A percentile compares a stretch with the other conserved stretches of the same genome.
These are phyloP conservation scores for Pelargonium citronellum DNA, from an alignment of 441 rosid genomes.

Conservation along the genomic window DNA sequence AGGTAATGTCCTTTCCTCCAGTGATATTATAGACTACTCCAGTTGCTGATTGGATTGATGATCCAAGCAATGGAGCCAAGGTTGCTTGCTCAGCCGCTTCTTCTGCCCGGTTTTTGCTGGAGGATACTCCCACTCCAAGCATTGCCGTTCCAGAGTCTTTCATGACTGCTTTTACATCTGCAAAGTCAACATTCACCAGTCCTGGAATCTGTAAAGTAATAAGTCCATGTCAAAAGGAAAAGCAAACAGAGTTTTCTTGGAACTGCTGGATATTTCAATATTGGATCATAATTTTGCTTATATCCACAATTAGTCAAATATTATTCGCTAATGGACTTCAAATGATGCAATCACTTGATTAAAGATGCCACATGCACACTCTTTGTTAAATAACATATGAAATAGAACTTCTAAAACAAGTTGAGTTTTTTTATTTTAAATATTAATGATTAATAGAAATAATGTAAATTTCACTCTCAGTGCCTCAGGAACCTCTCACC, in stretches of 20 bases:
- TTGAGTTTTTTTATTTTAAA: neutral
- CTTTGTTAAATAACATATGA: neutral
- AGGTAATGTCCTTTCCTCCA: conserved; percentile 91
- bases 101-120: conserved; percentile 96
- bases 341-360: neutral
- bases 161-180: conserved; percentile 95
- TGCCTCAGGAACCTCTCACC: conserved; percentile 36
- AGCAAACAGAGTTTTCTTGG: neutral
- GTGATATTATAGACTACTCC: conserved; percentile 95
- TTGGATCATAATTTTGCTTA: too few relatives aligned
- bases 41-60: conserved; percentile 94
- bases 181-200: conserved; percentile 91
- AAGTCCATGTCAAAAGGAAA: neutral
- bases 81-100: conserved; percentile 99
- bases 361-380: neutral
- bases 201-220: conserved; percentile 75
- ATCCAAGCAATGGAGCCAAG: conserved; percentile 87
- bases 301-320: neutral
- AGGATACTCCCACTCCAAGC: conserved; percentile 97
- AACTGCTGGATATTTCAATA: too few relatives aligned
- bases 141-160: conserved; percentile 95
- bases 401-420: neutral
- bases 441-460: neutral
- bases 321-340: neutral
- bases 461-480: neutral